phyloP scores from a whole-genome alignment of 2,329 filamentous ascomycete genomes.

The Xylaria sp. region DNA sequence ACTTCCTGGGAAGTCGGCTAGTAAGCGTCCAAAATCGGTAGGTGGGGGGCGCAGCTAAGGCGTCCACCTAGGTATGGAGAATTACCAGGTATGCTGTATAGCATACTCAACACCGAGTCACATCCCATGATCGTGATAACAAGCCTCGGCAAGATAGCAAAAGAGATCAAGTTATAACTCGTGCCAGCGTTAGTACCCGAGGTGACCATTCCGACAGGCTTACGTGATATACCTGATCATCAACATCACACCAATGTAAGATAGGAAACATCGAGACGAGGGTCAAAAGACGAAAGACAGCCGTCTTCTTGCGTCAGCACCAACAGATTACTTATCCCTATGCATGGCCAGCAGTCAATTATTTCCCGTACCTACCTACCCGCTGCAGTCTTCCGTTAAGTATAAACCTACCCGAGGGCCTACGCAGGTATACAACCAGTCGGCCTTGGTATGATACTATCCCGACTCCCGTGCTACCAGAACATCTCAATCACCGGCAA shows the following conservation, averaged over 20 bases:
- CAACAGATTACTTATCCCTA: not conserved
- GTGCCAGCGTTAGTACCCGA: not conserved
- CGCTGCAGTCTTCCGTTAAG: not conserved
- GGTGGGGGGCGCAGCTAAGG: too few species aligned
- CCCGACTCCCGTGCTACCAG: constrained; percentile 32
- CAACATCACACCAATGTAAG: not conserved
- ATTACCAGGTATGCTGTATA: not conserved
- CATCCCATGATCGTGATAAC: not conserved
- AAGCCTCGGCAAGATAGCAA: not conserved
- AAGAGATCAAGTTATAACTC: not conserved
- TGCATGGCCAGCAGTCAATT: not conserved
- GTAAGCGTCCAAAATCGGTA: too few species aligned
- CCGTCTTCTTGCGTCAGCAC: constrained; percentile 25
- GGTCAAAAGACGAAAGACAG: constrained; percentile 11
- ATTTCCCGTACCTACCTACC: not conserved
- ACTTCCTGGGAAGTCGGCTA: too few species aligned
- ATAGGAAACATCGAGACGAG: not conserved
- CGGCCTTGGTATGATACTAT: constrained; percentile 40
- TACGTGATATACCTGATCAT: not conserved
- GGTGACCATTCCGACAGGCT: not conserved
- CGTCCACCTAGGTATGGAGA: not conserved
- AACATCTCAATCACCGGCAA: constrained; percentile 40
- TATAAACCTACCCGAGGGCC: not conserved
- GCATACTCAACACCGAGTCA: not conserved
- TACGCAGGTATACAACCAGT: not conserved